Evolutionary conservation across 306 rosid species (phyloP), one percentile per base, ranked within the genome.

Genomic region (Neltuma alba): DNA sequence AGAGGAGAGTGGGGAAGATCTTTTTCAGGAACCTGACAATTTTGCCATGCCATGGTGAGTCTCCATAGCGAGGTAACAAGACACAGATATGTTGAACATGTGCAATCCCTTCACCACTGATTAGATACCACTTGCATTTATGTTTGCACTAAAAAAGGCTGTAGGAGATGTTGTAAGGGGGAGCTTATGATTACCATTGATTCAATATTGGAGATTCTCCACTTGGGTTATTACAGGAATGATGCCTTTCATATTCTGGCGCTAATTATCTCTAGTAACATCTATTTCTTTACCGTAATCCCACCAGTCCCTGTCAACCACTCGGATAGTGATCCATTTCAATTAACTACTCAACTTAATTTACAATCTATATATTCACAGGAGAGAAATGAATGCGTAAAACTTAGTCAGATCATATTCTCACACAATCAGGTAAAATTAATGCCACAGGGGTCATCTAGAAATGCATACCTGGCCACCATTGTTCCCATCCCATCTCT

Each of bases 401-500:
- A 77, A 74, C 63, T 84, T 66, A 27, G 38, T 64, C 78, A 81
- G 70, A 68, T 47, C 20, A 67, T 37, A 78, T 62, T 76, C 67
- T 52, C 33, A 45, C 48, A 44, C 25, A 82, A 48, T 47, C 16
- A 42, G 33, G 76, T 11, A 6, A 50, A 72, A 38, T 50, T 31
- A 72, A 72, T 28, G 75, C 18, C 41, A 70, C 27, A 27, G 16
- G 9, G 41, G 28, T 71, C 52, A 72, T 63, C 68, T n/a, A 28
- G 57, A n/a, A 54, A 73, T 52, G 80, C 88, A 84, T 91, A 90
- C 98, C 99, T 95, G 64, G 99, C 98, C 65, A 96, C 92, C 99
- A 96, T 96, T 7, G 99, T 96, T 77, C 99, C 99, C 98, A 93
- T 89, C 58, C 99, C 99, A 82, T 93, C 99, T 89, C 99, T 91